Conservation (phyloP, 257 asterid species). For the Thymus mandschuricus region DNA sequence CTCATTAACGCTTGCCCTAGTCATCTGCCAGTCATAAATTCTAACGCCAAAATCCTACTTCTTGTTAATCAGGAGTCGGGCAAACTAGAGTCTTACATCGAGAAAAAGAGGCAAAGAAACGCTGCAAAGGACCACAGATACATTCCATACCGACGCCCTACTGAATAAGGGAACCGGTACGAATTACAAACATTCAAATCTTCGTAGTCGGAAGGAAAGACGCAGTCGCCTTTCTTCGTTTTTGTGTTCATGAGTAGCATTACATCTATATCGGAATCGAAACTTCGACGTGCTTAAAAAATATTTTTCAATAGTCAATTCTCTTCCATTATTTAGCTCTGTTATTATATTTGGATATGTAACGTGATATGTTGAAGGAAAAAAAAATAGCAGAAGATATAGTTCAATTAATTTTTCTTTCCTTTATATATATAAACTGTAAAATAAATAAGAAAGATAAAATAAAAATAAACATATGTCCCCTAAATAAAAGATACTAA, state of each 20-base stretch:
- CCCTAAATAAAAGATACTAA: no score
- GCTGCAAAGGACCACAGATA: constrained; percentile 88
- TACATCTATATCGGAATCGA: neutral
- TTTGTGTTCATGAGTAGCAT: constrained; percentile 5
- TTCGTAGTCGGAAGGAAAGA: neutral
- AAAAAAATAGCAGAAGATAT: no score
- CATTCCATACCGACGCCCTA: constrained; percentile 81
- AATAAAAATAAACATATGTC: no score
- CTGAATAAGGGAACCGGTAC: constrained; percentile 37
- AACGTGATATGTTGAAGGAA: no score
- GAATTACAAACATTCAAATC: neutral
- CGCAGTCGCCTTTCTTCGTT: neutral
- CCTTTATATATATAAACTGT: no score
- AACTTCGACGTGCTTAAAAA: neutral
- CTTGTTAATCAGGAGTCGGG: constrained; percentile 62
- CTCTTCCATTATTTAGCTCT: no score
- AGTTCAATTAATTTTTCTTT: no score
- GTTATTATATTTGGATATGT: no score
- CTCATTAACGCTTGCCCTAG: neutral
- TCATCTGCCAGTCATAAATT: neutral
- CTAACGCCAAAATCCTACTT: neutral
- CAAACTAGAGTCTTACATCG: constrained; percentile 78
- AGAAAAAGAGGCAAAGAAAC: constrained; percentile 82
- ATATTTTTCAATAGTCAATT: no score
- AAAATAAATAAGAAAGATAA: no score